Conservation (phyloP, 208 protist species). For the Leishmania gerbilli region DNA sequence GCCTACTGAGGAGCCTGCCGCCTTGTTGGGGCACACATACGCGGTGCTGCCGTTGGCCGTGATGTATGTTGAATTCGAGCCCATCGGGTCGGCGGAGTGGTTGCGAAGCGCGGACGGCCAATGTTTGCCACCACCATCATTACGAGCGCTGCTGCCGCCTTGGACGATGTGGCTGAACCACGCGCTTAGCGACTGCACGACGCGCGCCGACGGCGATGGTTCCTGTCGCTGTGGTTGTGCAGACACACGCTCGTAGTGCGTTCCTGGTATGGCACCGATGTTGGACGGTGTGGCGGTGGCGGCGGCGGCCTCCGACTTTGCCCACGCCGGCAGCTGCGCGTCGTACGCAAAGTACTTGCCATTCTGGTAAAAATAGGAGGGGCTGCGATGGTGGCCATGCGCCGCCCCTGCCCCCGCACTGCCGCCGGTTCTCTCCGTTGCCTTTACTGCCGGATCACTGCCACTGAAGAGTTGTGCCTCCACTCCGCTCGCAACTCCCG, state of each 20-base stretch:
- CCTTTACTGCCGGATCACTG: neutral
- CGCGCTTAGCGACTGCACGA: slow-evolving; percentile 6
- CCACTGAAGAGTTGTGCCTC: neutral
- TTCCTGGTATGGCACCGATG: neutral
- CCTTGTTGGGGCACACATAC: neutral
- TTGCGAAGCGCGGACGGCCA: neutral
- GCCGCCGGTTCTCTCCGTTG: neutral
- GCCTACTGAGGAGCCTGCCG: neutral
- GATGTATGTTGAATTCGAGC: neutral
- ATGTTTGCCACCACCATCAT: neutral
- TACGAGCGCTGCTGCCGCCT: neutral
- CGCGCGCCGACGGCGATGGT: neutral
- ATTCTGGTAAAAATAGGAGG: slow-evolving; percentile 40
- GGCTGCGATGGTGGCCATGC: neutral
- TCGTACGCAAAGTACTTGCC: slow-evolving; percentile 38
- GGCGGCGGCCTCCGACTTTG: neutral
- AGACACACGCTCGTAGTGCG: neutral
- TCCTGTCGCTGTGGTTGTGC: neutral
- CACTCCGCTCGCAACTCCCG: neutral
- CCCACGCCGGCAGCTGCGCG: slow-evolving; percentile 19
- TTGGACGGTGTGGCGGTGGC: neutral
- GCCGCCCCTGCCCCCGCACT: neutral
- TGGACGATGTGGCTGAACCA: neutral
- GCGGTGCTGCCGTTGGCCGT: neutral
- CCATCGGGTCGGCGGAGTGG: neutral